A percentile compares a stretch with the other conserved stretches of the same genome.
Conservation (phyloP, 1,284 basidiomycete genomes). For the Cryptococcus sp. region DNA sequence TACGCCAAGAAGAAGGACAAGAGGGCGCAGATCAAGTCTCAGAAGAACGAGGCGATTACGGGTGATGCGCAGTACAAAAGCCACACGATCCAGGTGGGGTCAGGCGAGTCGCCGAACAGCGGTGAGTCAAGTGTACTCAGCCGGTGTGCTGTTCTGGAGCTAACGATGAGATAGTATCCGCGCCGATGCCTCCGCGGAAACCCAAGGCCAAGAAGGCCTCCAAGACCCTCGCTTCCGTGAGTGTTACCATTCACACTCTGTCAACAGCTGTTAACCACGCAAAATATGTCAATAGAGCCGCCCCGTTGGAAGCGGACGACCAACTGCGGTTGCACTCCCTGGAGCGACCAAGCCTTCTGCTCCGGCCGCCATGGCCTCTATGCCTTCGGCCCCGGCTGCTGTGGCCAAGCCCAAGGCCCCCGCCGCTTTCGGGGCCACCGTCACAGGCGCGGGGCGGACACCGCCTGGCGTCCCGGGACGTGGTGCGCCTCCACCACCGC, state of each 20-base stretch:
- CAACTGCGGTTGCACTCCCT: slow-evolving; percentile 43
- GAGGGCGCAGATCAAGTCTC: slow-evolving; percentile 77
- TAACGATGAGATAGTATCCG: slow-evolving; percentile 55
- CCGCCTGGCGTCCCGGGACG: slow-evolving; percentile 43
- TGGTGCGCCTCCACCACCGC: slow-evolving; percentile 57
- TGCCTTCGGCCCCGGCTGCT: slow-evolving; percentile 28
- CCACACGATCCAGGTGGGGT: slow-evolving; percentile 79
- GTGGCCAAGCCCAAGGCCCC: slow-evolving; percentile 17
- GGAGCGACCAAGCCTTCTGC: slow-evolving; percentile 49
- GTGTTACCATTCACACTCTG: slow-evolving; percentile 15
- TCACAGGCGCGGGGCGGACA: slow-evolving; percentile 41
- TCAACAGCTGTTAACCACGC: neutral
- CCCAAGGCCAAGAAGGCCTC: slow-evolving; percentile 52
- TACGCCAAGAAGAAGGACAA: slow-evolving; percentile 99
- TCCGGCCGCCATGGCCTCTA: slow-evolving; percentile 35
- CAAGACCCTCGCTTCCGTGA: slow-evolving; percentile 40
- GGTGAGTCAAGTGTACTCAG: slow-evolving; percentile 27
- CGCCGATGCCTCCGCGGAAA: slow-evolving; percentile 82
- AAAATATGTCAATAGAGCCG: neutral
- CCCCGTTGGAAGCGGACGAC: slow-evolving; percentile 15
- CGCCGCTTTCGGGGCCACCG: slow-evolving; percentile 14
- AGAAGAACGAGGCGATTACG: slow-evolving; percentile 82
- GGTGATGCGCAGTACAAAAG: slow-evolving; percentile 91
- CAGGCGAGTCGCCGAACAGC: slow-evolving; percentile 81
- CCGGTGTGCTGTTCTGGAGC: neutral